These are phyloP conservation scores for Russula earlei DNA, from an alignment of 768 basidiomycete genomes.

Conservation along the genomic window DNA sequence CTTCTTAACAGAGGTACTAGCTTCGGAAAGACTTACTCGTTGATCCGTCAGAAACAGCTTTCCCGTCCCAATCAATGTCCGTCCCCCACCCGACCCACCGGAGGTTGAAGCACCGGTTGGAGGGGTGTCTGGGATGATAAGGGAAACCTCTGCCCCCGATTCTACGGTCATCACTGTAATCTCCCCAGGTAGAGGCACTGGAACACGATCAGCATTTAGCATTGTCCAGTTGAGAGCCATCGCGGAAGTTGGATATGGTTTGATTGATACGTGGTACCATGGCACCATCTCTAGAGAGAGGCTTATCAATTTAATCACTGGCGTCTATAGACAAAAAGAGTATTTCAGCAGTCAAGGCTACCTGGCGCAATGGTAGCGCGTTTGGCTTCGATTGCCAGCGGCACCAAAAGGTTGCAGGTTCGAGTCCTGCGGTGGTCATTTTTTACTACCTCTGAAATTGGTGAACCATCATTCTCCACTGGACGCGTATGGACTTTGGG, in stretches of 20 bases:
- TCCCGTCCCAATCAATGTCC: slow-evolving; percentile 51
- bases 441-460: not conserved
- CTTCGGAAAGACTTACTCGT: slow-evolving; percentile 39
- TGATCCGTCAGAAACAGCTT: slow-evolving; percentile 60
- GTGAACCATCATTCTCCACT: not conserved
- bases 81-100: slow-evolving; percentile 45
- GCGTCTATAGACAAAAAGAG: not conserved
- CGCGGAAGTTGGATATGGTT: not conserved
- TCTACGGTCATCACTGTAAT: slow-evolving; percentile 46
- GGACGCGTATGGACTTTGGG: too few species aligned
- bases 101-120: slow-evolving; percentile 35
- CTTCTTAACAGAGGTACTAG: not conserved
- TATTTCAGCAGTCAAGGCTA: slow-evolving; percentile 19
- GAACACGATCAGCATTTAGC: slow-evolving; percentile 46
- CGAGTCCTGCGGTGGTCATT: slow-evolving; percentile 76
- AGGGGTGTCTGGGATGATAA: slow-evolving; percentile 47
- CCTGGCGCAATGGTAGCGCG: slow-evolving; percentile 94
- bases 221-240: slow-evolving; percentile 73
- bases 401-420: slow-evolving; percentile 95
- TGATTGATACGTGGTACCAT: too few species aligned
- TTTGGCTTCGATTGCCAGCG: slow-evolving; percentile 79
- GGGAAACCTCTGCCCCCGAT: slow-evolving; percentile 45
- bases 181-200: slow-evolving; percentile 59
- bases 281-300: too few species aligned
- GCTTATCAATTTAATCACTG: not conserved